Evolutionary conservation across 2,329 filamentous ascomycete species (phyloP), one percentile per base, ranked within the genome.

Genomic region (Ceratocystis destructans): DNA sequence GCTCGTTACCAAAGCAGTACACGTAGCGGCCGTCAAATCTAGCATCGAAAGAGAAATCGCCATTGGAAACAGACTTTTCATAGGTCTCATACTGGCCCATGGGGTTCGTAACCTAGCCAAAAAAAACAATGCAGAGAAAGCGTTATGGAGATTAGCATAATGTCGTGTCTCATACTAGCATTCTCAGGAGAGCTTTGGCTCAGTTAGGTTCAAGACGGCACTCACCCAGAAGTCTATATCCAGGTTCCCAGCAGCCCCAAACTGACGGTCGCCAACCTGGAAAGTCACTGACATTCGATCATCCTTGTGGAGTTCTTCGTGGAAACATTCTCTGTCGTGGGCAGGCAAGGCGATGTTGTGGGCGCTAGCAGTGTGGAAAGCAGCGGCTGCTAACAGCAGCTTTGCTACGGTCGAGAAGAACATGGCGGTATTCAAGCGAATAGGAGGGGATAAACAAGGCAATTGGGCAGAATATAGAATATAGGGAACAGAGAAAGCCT

Each of bases 1-100:
- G 88, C 81, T 97, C 93, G 78, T 99, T 99, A 78, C 94, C 95
- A 80, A 99, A 99, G 85, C 94, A 99, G 85, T 99, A 99, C 67
- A 84, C 80, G 79, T 89, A 96, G 78, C 89, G 91, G 70, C 94
- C 94, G 76, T 99, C 92, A 74, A 86, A 79, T 72, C 82, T 80
- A 64, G 94, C 92, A 48, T 86, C 88, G 78, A 99, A 97, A 67
- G 89, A 89, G 79, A 95, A 90, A 77, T 97, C 93, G 74, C 94
- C 94, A 72, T 89, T 92, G 69, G 92, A 92, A 68, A 94, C 83
- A 68, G 84, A 82, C 76, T 87, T 88, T 74, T 95, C 85, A 77
- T 90, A 87, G 73, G 89, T 82, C 75, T 94, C 86, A 79, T 90
- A 88, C 73, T 83, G 82, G 73, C 85, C 85, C 64, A 78, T 75